Evolutionary conservation across 1,284 basidiomycete genomes (phyloP).

Genomic region (Puccinia triticina): DNA sequence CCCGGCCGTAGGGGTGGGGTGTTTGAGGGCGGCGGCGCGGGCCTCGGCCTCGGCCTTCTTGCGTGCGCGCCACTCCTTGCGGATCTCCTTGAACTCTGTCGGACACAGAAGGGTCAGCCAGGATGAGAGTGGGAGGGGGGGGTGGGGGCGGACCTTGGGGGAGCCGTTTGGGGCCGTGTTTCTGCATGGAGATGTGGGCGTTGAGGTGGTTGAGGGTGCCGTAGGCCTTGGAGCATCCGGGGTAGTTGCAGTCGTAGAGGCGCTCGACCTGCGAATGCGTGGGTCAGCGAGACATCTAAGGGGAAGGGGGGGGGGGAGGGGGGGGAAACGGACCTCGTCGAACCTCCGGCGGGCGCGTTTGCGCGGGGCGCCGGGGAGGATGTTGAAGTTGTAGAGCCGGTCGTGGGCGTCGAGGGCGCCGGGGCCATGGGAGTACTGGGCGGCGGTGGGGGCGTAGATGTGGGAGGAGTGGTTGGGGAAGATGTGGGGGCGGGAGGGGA

Average conservation of each 20-base stretch:
- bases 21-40: slow-evolving; percentile 47
- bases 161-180: slow-evolving; percentile 79
- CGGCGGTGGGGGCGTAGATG: neutral
- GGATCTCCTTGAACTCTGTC: slow-evolving; percentile 92
- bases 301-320: neutral
- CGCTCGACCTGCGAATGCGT: slow-evolving; percentile 71
- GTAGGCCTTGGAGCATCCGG: slow-evolving; percentile 74
- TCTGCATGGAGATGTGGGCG: slow-evolving; percentile 89
- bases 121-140: neutral
- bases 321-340: slow-evolving; percentile 65
- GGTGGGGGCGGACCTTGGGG: slow-evolving; percentile 66
- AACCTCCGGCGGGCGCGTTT: slow-evolving; percentile 78
- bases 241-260: slow-evolving; percentile 80
- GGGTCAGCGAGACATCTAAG: neutral
- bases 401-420: neutral
- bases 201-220: slow-evolving; percentile 84
- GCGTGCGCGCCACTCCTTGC: slow-evolving; percentile 89
- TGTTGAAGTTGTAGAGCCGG: slow-evolving; percentile 35
- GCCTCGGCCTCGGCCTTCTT: slow-evolving; percentile 73
- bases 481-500: neutral
- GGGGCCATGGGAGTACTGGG: slow-evolving; percentile 2
- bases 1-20: no score
- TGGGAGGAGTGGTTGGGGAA: slow-evolving; percentile 9
- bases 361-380: slow-evolving; percentile 63
- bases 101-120: neutral